These are phyloP conservation scores for Trichosporon sp. DNA, from an alignment of 1,284 basidiomycete genomes.

Conservation along the genomic window DNA sequence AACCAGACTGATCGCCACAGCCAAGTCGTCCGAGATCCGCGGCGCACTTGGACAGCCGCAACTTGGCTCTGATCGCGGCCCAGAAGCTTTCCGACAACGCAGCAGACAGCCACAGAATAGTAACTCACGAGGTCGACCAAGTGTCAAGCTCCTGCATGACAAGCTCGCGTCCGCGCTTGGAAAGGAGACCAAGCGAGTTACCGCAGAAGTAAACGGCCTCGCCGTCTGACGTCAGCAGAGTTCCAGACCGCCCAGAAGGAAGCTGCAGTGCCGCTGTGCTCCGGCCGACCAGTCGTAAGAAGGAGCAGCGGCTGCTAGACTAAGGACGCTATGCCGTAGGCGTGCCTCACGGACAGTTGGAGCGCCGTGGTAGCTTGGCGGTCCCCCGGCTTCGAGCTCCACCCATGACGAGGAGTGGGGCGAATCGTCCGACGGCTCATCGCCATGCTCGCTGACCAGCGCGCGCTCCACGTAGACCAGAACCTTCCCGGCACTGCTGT, in stretches of 20 bases:
- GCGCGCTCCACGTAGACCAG: neutral
- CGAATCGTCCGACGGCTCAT: no score
- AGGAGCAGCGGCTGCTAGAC: neutral
- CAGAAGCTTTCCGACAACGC: no score
- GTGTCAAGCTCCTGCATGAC: slow-evolving; percentile 81
- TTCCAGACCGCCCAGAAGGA: neutral
- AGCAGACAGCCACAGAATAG: no score
- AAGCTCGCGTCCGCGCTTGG: slow-evolving; percentile 70
- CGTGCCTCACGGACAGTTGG: neutral
- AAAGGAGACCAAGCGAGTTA: slow-evolving; percentile 87
- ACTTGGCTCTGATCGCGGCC: no score
- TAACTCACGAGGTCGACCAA: slow-evolving; percentile 76
- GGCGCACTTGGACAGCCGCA: no score
- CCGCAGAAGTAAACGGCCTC: slow-evolving; percentile 82
- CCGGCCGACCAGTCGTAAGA: neutral
- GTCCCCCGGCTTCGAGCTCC: neutral
- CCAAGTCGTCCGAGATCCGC: no score
- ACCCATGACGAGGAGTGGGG: neutral
- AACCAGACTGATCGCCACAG: neutral
- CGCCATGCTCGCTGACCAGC: no score
- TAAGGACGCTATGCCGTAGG: neutral
- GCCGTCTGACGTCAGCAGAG: slow-evolving; percentile 39
- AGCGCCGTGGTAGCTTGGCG: neutral
- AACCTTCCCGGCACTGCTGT: neutral
- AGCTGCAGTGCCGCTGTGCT: neutral